These are phyloP conservation scores for Darksidea phi DNA, from an alignment of 495 filamentous ascomycete genomes.

Conservation along the genomic window DNA sequence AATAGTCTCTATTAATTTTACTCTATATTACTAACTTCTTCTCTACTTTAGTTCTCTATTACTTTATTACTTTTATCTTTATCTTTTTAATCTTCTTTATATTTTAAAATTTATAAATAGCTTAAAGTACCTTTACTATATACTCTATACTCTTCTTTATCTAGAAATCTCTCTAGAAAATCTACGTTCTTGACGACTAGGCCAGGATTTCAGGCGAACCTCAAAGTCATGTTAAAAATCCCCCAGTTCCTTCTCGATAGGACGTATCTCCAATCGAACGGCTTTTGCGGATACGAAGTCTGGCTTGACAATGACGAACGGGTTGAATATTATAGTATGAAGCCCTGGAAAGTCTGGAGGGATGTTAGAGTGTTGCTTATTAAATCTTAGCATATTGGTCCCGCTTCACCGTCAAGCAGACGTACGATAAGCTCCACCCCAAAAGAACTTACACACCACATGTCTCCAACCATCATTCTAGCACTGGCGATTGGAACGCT, in stretches of 20 bases:
- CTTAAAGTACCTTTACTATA: too few species aligned
- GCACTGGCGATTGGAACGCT: constrained; percentile 4
- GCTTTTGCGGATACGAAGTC: constrained; percentile 6
- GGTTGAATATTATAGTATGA: constrained; percentile 5
- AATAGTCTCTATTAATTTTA: too few species aligned
- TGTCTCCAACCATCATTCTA: constrained; percentile 1
- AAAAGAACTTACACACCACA: constrained; percentile 12
- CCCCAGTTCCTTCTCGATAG: constrained; percentile 8
- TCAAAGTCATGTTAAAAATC: constrained; percentile 4
- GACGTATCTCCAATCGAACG: constrained; percentile 15
- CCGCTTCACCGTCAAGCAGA: constrained; percentile 15
- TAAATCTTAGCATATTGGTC: constrained; percentile 1
- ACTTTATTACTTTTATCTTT: too few species aligned
- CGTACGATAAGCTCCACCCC: constrained; percentile 9
- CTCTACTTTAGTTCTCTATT: too few species aligned
- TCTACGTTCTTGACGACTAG: constrained; percentile 3
- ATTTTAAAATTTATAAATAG: too few species aligned
- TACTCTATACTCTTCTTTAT: too few species aligned
- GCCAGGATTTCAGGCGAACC: constrained; percentile 8
- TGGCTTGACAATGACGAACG: not conserved
- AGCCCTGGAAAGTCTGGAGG: not conserved
- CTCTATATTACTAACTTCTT: too few species aligned
- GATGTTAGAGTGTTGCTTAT: not conserved
- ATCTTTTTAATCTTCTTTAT: too few species aligned
- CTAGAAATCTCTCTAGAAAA: too few species aligned